Evolutionary conservation across 805 yeast genomes (phyloP).

Genomic region (Candida coquimbonensis): DNA sequence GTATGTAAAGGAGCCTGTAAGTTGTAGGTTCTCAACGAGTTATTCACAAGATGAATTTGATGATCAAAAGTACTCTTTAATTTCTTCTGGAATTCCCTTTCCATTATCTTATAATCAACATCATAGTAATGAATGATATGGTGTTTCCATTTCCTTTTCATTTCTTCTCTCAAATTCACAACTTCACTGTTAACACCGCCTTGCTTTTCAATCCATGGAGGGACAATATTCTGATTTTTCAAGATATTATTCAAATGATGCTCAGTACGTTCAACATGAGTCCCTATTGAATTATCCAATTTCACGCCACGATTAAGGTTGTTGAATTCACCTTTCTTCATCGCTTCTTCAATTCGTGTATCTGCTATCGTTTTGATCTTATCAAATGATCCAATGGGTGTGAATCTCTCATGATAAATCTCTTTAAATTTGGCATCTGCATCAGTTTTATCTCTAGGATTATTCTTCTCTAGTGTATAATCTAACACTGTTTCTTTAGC

Average conservation of each 20-base stretch:
- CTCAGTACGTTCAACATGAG: conserved; percentile 60
- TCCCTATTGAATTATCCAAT: conserved; percentile 37
- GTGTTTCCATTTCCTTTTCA: conserved; percentile 35
- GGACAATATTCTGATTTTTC: conserved; percentile 67
- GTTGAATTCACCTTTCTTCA: conserved; percentile 60
- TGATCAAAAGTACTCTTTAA: conserved; percentile 20
- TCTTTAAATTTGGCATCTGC: conserved; percentile 45
- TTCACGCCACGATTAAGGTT: conserved; percentile 61
- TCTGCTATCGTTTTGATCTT: conserved; percentile 64
- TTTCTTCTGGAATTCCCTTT: conserved; percentile 11
- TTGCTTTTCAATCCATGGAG: conserved; percentile 89
- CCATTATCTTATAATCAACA: conserved; percentile 9
- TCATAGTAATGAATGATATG: conserved; percentile 10
- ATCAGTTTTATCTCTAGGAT: conserved; percentile 21
- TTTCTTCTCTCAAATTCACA: conserved; percentile 35
- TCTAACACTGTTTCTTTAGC: conserved; percentile 67
- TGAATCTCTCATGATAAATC: conserved; percentile 55
- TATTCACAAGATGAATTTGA: conserved; percentile 37
- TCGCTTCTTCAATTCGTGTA: conserved; percentile 68
- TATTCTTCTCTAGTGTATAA: conserved; percentile 37
- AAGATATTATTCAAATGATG: conserved; percentile 75
- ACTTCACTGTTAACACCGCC: conserved; percentile 45
- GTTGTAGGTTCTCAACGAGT: conserved; percentile 48
- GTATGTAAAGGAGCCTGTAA: conserved; percentile 58
- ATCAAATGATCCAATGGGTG: conserved; percentile 32